Base-by-base conservation (phyloP, 2,329 filamentous ascomycete species). In the Fusarium keratoplasticum region DNA sequence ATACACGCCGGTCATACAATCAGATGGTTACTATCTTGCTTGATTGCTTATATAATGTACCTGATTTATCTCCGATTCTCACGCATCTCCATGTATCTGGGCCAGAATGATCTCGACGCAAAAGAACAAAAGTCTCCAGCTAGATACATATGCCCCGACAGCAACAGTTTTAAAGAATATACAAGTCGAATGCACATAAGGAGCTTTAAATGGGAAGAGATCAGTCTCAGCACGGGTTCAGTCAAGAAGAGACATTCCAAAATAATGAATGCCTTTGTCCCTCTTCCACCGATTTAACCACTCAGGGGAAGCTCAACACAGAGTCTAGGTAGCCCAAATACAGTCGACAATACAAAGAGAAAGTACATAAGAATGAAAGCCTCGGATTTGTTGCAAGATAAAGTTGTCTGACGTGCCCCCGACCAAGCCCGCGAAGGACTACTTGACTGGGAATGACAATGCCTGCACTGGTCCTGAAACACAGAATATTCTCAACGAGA, bases 1-100 rank as follows among this genome's bases (percentile, higher is more conserved):
- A 8, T 20, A 42, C 3, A 42, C 6, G 13, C n/a, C 3, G 0
- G 4, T 22, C 6, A 42, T 22, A 8, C n/a, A 7, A 2, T 2
- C 1, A 42, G 5, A 22, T 42, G 11, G 6, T 22, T 42, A 3
- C 6, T 22, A 42, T 42, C n/a, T 42, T 20, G 2, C 13, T 42
- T 14, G n/a, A 4, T 7, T 22, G n/a, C 6, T 42, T 42, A 6
- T 6, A 20, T 22, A 14, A 14, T 42, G n/a, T 20, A 42, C 1
- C 11, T 8, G 11, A 7, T 22, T n/a, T 13, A 10, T 42, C n/a
- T 22, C n/a, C 5, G 20, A 22, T 8, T 7, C n/a, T 20, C 11
- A 13, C n/a, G 11, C 11, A 42, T 14, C n/a, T 5, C 10, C 38
- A 3, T 42, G n/a, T 42, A 13, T 20, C n/a, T 7, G n/a, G 10